Evolutionary conservation across 1,284 basidiomycete species (phyloP), one percentile per base, ranked within the genome.

Genomic region (Gymnopus androsaceus): DNA sequence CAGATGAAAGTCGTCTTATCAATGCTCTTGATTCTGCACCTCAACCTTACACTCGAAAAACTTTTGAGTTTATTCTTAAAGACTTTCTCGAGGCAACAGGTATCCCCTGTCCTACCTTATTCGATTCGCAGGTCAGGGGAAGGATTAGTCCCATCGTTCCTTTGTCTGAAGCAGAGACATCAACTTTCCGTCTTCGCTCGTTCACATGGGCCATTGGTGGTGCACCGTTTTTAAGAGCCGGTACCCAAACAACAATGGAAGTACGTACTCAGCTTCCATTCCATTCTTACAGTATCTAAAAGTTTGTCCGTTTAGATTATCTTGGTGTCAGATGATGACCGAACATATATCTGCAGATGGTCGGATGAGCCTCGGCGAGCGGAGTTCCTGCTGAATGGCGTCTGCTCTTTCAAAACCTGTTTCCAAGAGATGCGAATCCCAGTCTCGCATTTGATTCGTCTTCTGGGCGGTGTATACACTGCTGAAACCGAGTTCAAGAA

Each of bases 61-160:
- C 21, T 17, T 21, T 52, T 27, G 23, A 15, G 14, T 15, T 17
- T n/a, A 21, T 54, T 17, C 23, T 54, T 12, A 4, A 45, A 6
- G 40, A 36, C 14, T 54, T 54, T 17, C 23, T 54, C n/a, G 41
- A 45, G 19, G 51, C n/a, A 3, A 17, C 9, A 21, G 51, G 51
- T 1, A 14, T 33, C 1, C 51, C 51, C 3, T 44, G 25, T 23
- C 31, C 42, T 5, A n/a, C 8, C n/a, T 28, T 45, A 19, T 25
- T 52, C 15, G 12, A 40, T 4, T 19, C 7, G 15, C n/a, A n/a
- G n/a, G 6, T 41, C 6, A 25, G 28, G 27, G 51, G 21, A 14
- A 15, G 51, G 3, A 44, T 46, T 21, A n/a, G 38, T 27, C 21
- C 21, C 6, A 8, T 17, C 2, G 33, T 45, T n/a, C 17, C 38